Base-by-base conservation (phyloP, 2,329 filamentous ascomycete genomes). In the Nannizziopsis barbatae region DNA sequence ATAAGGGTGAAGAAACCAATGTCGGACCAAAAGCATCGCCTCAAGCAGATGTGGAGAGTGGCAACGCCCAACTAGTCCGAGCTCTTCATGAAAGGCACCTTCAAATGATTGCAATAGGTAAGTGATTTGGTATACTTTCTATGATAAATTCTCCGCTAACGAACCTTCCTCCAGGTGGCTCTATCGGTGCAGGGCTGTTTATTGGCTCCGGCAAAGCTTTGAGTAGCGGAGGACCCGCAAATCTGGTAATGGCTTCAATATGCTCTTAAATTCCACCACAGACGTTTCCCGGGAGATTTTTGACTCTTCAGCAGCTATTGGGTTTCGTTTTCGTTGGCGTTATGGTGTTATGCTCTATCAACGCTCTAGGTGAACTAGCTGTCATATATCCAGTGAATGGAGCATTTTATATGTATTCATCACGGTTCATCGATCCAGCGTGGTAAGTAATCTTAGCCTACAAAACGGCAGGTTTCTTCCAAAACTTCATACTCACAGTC, bases 381-480 rank as follows among this genome's bases (percentile, higher is more conserved):
- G 75, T 80, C 38, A 72, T 80, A 50, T 80, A 76, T 50, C 79
- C 77, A 0, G 72, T 80, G 50, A 77, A 77, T 49, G 78, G 79
- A 38, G 76, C 75, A 50, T 80, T 81, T 63, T 77, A 74, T 59
- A 74, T 71, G 11, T 80, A 80, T 54, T 69, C 75, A 42, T 69
- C 74, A 45, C 74, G 76, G 46, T 81, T 81, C 55, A 65, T 80
- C 52, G 77, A 80, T 53, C 77, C 78, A 31, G 71, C 76, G n/a
- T 75, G 73, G 66, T 41, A 36, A 37, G 42, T 27, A 3, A 30
- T 42, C n/a, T 27, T 7, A 27, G 15, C 33, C 3, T 7, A 12
- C 37, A 47, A 67, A 78, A 58, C 79, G 77, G 7, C 79, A 31
- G 20, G 5, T 31, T 11, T 7, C 10, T 44, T 11, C 18, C 10